A percentile compares a stretch with the other conserved stretches of the same genome.
Conservation (phyloP, 2,329 filamentous ascomycete genomes). For the Coniochaeta sp. region DNA sequence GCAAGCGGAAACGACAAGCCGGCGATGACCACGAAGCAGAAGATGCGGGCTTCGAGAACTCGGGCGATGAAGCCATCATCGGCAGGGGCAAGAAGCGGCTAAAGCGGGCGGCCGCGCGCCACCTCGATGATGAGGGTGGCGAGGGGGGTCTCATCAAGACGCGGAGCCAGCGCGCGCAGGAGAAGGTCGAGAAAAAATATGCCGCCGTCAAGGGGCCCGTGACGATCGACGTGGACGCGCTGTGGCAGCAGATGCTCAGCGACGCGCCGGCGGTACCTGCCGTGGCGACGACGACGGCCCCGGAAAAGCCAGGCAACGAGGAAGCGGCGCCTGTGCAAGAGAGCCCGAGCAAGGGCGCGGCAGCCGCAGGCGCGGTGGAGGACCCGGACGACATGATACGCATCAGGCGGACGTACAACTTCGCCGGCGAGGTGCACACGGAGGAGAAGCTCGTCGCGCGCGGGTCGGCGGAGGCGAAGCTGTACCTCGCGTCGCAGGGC, state of each 20-base stretch:
- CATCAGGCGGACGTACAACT: slow-evolving; percentile 67
- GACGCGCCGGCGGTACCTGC: slow-evolving; percentile 31
- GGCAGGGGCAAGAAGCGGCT: slow-evolving; percentile 49
- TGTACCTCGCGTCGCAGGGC: slow-evolving; percentile 50
- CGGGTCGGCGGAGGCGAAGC: slow-evolving; percentile 57
- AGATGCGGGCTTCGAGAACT: slow-evolving; percentile 54
- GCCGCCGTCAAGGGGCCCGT: slow-evolving; percentile 48
- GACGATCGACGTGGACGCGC: slow-evolving; percentile 63
- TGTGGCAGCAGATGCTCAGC: slow-evolving; percentile 67
- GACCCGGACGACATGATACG: slow-evolving; percentile 40
- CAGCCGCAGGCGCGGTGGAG: slow-evolving; percentile 3
- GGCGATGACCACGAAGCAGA: slow-evolving; percentile 24
- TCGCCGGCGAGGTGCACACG: slow-evolving; percentile 64
- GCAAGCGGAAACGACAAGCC: slow-evolving; percentile 25
- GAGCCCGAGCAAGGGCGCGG: neutral
- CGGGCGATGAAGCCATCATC: slow-evolving; percentile 66
- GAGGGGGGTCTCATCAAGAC: slow-evolving; percentile 65
- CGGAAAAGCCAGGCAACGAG: slow-evolving; percentile 8
- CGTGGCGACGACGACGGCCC: neutral
- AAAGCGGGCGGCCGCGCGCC: slow-evolving; percentile 33
- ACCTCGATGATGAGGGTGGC: slow-evolving; percentile 41
- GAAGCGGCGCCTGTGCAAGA: neutral
- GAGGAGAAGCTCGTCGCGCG: slow-evolving; percentile 64
- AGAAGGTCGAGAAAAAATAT: slow-evolving; percentile 52
- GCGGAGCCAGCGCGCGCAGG: slow-evolving; percentile 58